A percentile compares a stretch with the other conserved stretches of the same genome.
Evolutionary conservation across 1,284 basidiomycete genomes (phyloP).

Genomic region (Dichomitus squalens): DNA sequence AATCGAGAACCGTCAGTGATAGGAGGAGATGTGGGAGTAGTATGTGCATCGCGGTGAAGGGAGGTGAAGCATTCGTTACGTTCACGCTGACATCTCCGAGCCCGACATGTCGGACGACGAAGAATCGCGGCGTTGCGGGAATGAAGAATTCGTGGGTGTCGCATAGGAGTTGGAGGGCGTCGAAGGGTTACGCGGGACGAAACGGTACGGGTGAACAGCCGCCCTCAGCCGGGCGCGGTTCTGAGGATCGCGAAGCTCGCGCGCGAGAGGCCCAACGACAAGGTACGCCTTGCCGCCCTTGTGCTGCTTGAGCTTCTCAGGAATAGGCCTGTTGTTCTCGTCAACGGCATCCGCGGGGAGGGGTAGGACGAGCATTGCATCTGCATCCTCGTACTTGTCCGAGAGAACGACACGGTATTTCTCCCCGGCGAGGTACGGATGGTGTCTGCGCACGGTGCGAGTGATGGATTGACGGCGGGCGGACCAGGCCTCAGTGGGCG

Average conservation of each 20-base stretch:
- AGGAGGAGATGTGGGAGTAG: background rate
- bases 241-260: conserved; percentile 36
- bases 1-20: background rate
- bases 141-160: conserved; percentile 5
- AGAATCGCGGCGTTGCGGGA: conserved; percentile 2
- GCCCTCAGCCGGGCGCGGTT: conserved; percentile 46
- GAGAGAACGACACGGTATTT: conserved; percentile 52
- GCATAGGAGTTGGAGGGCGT: background rate
- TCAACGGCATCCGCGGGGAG: conserved; percentile 11
- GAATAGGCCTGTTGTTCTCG: conserved; percentile 11
- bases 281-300: conserved; percentile 36
- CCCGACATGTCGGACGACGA: conserved; percentile 1
- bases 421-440: conserved; percentile 15
- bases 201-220: conserved; percentile 57
- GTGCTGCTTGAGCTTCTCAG: conserved; percentile 12
- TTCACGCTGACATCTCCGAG: background rate
- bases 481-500: conserved; percentile 18
- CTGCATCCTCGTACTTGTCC: conserved; percentile 16
- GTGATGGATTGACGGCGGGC: conserved; percentile 23
- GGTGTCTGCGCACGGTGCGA: conserved; percentile 24
- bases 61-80: background rate
- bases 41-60: background rate
- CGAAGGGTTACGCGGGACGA: conserved; percentile 21
- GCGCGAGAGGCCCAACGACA: conserved; percentile 47
- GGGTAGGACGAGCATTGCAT: conserved; percentile 21